These are phyloP conservation scores for Ogataea saltuana DNA, from an alignment of 805 yeast genomes.

Conservation along the genomic window DNA sequence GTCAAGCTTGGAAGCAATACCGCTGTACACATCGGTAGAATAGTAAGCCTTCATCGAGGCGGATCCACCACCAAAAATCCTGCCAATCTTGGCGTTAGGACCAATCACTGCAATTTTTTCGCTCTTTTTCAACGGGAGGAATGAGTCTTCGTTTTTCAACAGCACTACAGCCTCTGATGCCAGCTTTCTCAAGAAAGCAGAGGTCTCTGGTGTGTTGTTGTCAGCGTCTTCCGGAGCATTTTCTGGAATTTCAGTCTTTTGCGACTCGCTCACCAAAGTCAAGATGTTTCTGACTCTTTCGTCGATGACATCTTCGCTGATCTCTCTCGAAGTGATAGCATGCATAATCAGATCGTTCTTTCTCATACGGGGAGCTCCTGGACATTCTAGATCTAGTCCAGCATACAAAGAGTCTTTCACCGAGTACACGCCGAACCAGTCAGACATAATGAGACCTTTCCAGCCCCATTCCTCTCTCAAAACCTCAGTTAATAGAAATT, in stretches of 20 bases:
- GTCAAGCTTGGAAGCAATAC: slow-evolving; percentile 25
- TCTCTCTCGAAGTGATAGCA: slow-evolving; percentile 45
- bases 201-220: slow-evolving; percentile 52
- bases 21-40: slow-evolving; percentile 18
- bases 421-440: slow-evolving; percentile 65
- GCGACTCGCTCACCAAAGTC: slow-evolving; percentile 46
- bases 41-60: slow-evolving; percentile 41
- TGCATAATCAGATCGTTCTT: slow-evolving; percentile 42
- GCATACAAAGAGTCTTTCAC: slow-evolving; percentile 48
- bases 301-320: slow-evolving; percentile 45
- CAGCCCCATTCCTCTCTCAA: slow-evolving; percentile 60
- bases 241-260: slow-evolving; percentile 44
- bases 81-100: slow-evolving; percentile 53
- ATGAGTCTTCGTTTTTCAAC: slow-evolving; percentile 51
- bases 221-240: slow-evolving; percentile 39
- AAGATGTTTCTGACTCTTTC: slow-evolving; percentile 52
- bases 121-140: slow-evolving; percentile 47
- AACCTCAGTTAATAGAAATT: slow-evolving; percentile 45
- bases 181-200: slow-evolving; percentile 42
- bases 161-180: slow-evolving; percentile 57
- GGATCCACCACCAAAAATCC: slow-evolving; percentile 64
- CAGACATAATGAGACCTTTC: slow-evolving; percentile 60
- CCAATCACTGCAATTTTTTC: slow-evolving; percentile 57
- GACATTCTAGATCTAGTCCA: slow-evolving; percentile 69
- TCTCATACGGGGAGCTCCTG: slow-evolving; percentile 58